These are phyloP conservation scores for Sphagnurus paluster DNA, from an alignment of 1,284 basidiomycete species.

Conservation along the genomic window DNA sequence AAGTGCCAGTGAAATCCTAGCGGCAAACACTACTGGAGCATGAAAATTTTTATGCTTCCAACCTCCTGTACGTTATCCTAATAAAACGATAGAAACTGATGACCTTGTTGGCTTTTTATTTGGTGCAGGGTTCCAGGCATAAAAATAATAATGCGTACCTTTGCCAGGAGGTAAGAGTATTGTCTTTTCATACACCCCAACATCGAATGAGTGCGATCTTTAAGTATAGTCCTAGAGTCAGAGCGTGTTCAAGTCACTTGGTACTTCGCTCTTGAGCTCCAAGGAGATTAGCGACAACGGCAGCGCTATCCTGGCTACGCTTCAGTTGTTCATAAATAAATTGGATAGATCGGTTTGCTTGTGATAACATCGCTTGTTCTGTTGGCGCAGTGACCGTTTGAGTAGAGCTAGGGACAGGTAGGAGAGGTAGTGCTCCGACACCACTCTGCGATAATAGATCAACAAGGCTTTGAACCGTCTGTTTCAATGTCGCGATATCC, in stretches of 20 bases:
- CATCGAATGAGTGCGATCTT: too few relatives aligned
- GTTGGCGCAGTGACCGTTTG: slow-evolving; percentile 23
- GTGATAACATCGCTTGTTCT: slow-evolving; percentile 31
- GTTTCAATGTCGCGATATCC: slow-evolving; percentile 44
- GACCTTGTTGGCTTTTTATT: too few relatives aligned
- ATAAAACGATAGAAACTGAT: too few relatives aligned
- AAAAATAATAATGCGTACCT: too few relatives aligned
- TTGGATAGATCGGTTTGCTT: slow-evolving; percentile 30
- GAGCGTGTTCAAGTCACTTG: slow-evolving; percentile 45
- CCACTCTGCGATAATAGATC: slow-evolving; percentile 48
- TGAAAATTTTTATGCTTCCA: too few relatives aligned
- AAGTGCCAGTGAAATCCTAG: too few relatives aligned
- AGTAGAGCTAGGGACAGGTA: slow-evolving; percentile 18
- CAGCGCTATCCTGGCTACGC: slow-evolving; percentile 36
- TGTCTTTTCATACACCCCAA: too few relatives aligned
- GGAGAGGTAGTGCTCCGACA: slow-evolving; percentile 23
- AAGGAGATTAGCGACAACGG: slow-evolving; percentile 35
- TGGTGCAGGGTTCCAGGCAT: too few relatives aligned
- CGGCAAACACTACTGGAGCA: too few relatives aligned
- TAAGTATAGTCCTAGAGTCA: slow-evolving; percentile 53
- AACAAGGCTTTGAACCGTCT: slow-evolving; percentile 41
- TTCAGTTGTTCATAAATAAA: slow-evolving; percentile 33
- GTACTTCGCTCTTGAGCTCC: slow-evolving; percentile 15
- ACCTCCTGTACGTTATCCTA: too few relatives aligned
- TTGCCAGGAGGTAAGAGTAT: too few relatives aligned